Evolutionary conservation across 768 basidiomycete genomes (phyloP), one percentile per base, ranked within the genome.

Genomic region (Sarcodon aspratus): DNA sequence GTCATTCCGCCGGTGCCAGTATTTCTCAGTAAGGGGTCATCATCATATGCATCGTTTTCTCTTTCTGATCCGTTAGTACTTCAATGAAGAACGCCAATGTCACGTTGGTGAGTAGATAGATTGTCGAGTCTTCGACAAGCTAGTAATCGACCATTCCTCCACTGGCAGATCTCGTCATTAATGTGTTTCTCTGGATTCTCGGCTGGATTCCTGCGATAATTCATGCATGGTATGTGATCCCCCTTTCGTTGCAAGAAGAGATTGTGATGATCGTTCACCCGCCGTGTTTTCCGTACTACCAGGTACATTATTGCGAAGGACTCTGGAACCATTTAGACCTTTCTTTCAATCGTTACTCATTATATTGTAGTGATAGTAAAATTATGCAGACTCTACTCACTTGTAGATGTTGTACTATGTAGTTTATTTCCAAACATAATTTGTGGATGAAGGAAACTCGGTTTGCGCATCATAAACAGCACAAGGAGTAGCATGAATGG

Each of bases 191-290:
- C 9, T 70, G 66, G 61, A 58, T 71, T 38, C 60, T 73, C 9
- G 71, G 66, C 9, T 73, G 69, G 69, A 66, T 72, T 17, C 71
- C 71, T 3, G 71, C 69, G 38, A 57, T 66, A n/a, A 46, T 71
- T 15, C 70, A 72, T 36, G 69, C 71, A 33, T 70, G 66, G 69
- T 72, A 50, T 18, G 55, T 49, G 17, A 3, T 27, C 12, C 7
- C 7, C 32, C 9, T 18, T 1, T 11, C 8, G 13, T 7, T 38
- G 6, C 3, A 17, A 13, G 48, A 5, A 51, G 43, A 13, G 27
- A 36, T 44, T 45, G 21, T 27, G 21, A 17, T 12, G 6, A 6
- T 17, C 13, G 15, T 18, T 34, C 27, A 1, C n/a, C 15, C n/a
- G 12, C 33, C 32, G 12, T 34, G 38, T 27, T 36, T n/a, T 21